Evolutionary conservation across 192 early-diverging fungal species (phyloP).

Genomic region (Coemansia sp.): DNA sequence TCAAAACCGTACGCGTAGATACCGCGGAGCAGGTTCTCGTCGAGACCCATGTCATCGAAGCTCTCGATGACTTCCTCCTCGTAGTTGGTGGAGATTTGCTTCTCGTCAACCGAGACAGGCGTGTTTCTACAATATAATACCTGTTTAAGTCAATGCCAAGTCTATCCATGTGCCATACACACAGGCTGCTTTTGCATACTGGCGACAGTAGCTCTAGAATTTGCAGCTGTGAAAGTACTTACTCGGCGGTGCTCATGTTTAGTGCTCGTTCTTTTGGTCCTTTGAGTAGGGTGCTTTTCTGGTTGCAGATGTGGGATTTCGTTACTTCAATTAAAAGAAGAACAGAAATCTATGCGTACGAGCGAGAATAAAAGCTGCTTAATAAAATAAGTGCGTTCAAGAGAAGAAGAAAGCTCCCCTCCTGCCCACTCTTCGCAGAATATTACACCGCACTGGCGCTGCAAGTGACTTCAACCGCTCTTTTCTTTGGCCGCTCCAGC

Average conservation of each 20-base stretch:
- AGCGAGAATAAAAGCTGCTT: constrained; percentile 11
- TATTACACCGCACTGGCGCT: not conserved
- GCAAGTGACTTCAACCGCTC: too few species aligned
- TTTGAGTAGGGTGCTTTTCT: constrained; percentile 16
- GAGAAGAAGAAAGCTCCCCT: constrained; percentile 21
- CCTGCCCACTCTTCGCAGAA: not conserved
- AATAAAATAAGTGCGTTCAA: constrained; percentile 22
- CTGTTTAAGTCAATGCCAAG: not conserved
- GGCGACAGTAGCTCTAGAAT: too few species aligned
- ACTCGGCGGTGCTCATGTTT: constrained; percentile 46
- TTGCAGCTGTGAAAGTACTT: constrained; percentile 23
- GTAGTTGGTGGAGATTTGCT: constrained; percentile 82
- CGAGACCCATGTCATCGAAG: constrained; percentile 95
- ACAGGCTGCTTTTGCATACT: too few species aligned
- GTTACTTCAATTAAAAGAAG: constrained; percentile 30
- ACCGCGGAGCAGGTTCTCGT: constrained; percentile 89
- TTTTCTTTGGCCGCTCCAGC: not conserved
- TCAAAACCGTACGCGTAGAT: constrained; percentile 99
- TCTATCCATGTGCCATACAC: too few species aligned
- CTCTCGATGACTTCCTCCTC: constrained; percentile 91
- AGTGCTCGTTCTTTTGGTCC: constrained; percentile 16
- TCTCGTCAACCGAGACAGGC: constrained; percentile 37
- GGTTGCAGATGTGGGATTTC: constrained; percentile 22
- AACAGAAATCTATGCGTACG: constrained; percentile 21
- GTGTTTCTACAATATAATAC: constrained; percentile 11